Evolutionary conservation across 163 green algal species (phyloP), one percentile per base, ranked within the genome.

Genomic region (Prototheca wickerhamii): DNA sequence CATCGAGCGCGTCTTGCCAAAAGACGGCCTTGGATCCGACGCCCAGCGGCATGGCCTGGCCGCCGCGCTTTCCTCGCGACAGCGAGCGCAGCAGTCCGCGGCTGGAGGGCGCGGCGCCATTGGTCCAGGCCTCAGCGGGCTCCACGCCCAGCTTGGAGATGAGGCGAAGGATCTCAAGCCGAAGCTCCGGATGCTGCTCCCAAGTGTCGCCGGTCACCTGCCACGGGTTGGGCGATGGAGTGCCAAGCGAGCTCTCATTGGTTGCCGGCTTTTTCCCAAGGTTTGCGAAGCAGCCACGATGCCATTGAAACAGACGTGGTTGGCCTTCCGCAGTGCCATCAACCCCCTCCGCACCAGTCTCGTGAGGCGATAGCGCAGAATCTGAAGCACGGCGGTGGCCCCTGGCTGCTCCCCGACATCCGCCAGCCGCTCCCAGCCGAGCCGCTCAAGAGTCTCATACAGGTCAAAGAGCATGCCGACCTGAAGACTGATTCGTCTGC

Each of bases 301-400:
- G n/a, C n/a, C n/a, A n/a, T n/a, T n/a, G n/a, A n/a, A n/a, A n/a
- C n/a, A n/a, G n/a, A n/a, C 42, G 17, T 17, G 20, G 42, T 17
- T 20, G 20, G 17, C 17, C 42, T 51, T 17, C 42, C 20, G 42
- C 42, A 51, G 17, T n/a, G 42, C 42, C 17, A 51, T 17, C 29
- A 60, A 23, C 12, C 12, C 12, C 8, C 34, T n/a, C 30, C 65
- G 53, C 65, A 71, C 61, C 55, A 76, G 58, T 33, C 69, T 57
- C 6, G 49, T 68, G 32, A 76, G 46, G 33, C 69, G 61, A 40
- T 76, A 76, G n/a, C 63, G 51, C 29, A 76, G 69, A 21, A 76
- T 42, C 29, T 51, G 17, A 44, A 52, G 23, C 15, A 54, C 46
- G 5, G 18, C 20, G 23, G 5, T 25, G 20, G 46, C 12, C 15